Evolutionary conservation across 106 monocot species (phyloP), one percentile per base, ranked within the genome.

Genomic region (Posidonia australis): DNA sequence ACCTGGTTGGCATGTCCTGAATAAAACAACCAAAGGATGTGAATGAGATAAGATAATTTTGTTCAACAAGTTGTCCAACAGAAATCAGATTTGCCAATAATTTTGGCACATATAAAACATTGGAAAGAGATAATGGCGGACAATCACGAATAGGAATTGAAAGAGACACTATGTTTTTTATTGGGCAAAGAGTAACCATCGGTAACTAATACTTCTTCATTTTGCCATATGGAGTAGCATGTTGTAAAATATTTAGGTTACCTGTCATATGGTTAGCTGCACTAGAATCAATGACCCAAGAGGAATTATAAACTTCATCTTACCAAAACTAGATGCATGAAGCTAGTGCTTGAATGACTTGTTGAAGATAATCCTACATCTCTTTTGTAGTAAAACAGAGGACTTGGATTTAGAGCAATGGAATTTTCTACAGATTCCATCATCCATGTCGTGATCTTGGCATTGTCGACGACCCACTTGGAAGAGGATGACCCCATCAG

Each of bases 251-350:
- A 54, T 55, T 26, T n/a, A 53, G 9, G 10, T 63, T 62, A 36
- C 63, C 14, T 10, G 17, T 63, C 51, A 53, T 72, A 24, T 62
- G 54, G 54, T 72, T 32, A 3, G 54, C 24, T 16, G 54, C 63
- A 63, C 54, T 42, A 0, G 63, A 63, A 24, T 72, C 44, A n/a
- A 72, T 44, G 0, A 63, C 2, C 70, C 27, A 70, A 30, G 46
- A 30, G 23, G 10, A 13, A 1, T 49, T n/a, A n/a, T 4, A 28
- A 26, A 7, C 27, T 5, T 30, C 14, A 18, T 30, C 28, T 60
- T 60, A 60, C 46, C 46, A 60, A n/a, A 60, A 32, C n/a, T n/a
- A n/a, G 60, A 70, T 13, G 70, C 46, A 17, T 60, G 26, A 60
- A 49, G 48, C n/a, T n/a, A n/a, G n/a, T n/a, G 44, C 58, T 30